A percentile compares a stretch with the other conserved stretches of the same genome.
Conservation (phyloP, 345 rosid genomes). For the Atalantia buxifolia region DNA sequence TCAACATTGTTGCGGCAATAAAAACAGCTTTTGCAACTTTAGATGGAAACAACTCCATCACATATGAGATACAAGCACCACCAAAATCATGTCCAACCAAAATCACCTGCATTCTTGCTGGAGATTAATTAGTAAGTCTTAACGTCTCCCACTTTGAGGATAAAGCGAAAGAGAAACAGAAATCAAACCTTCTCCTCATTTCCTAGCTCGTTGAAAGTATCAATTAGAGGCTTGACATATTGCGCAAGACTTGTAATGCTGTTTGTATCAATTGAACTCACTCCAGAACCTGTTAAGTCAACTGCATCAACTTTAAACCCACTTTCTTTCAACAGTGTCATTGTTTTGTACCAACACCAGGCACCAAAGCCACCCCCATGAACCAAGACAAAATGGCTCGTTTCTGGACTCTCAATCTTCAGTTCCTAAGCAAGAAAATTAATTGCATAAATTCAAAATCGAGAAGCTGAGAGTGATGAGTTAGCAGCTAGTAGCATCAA, state of each 20-base stretch:
- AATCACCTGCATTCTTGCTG: slow-evolving; percentile 27
- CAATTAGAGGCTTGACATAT: slow-evolving; percentile 34
- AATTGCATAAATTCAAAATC: not conserved
- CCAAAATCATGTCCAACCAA: slow-evolving; percentile 49
- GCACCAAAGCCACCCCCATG: slow-evolving; percentile 95
- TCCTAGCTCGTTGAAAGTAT: slow-evolving; percentile 25
- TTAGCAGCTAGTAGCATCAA: not conserved
- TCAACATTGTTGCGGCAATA: slow-evolving; percentile 41
- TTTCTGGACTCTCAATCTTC: slow-evolving; percentile 39
- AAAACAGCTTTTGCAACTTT: slow-evolving; percentile 42
- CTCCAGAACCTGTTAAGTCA: slow-evolving; percentile 66
- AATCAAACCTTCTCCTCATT: slow-evolving; percentile 29
- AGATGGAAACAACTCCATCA: slow-evolving; percentile 42
- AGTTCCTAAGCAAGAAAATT: slow-evolving; percentile 11
- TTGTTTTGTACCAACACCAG: slow-evolving; percentile 86
- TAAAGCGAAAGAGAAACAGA: not conserved
- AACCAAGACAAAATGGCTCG: slow-evolving; percentile 58
- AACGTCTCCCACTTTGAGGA: not conserved
- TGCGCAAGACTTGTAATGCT: slow-evolving; percentile 28
- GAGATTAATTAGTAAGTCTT: not conserved
- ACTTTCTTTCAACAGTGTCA: slow-evolving; percentile 51
- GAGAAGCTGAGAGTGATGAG: no score
- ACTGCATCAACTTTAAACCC: slow-evolving; percentile 61
- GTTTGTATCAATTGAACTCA: slow-evolving; percentile 46
- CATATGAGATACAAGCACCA: slow-evolving; percentile 43